Conservation (phyloP, 768 basidiomycete genomes). For the Phylloporus sp. region DNA sequence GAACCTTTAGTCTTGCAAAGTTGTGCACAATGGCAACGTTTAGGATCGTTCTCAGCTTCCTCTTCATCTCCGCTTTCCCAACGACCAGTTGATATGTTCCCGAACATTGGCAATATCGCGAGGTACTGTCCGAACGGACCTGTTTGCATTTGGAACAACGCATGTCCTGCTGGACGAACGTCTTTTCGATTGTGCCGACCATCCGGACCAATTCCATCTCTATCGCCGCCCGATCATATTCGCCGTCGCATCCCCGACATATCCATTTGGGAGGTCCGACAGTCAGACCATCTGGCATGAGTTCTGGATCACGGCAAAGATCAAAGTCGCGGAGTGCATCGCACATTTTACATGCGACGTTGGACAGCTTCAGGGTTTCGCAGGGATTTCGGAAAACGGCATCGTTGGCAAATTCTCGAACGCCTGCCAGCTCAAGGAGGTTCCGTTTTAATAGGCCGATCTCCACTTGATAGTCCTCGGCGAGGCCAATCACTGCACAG, state of each 20-base stretch:
- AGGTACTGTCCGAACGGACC: constrained; percentile 85
- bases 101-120: constrained; percentile 83
- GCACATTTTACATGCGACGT: constrained; percentile 86
- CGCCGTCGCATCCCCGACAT: constrained; percentile 70
- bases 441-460: constrained; percentile 86
- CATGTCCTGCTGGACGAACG: constrained; percentile 86
- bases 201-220: constrained; percentile 83
- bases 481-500: constrained; percentile 77
- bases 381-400: constrained; percentile 91
- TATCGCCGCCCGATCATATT: constrained; percentile 86
- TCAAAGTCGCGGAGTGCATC: constrained; percentile 88
- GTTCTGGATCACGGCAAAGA: constrained; percentile 87
- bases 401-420: constrained; percentile 83
- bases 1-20: constrained; percentile 63
- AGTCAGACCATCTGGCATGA: constrained; percentile 56
- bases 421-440: constrained; percentile 79
- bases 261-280: constrained; percentile 57
- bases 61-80: constrained; percentile 66
- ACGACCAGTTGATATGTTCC: constrained; percentile 74
- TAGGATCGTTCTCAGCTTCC: constrained; percentile 75
- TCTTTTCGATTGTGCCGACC: constrained; percentile 63
- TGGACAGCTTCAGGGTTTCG: constrained; percentile 76
- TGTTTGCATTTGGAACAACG: constrained; percentile 87
- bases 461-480: constrained; percentile 80
- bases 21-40: constrained; percentile 79